These are phyloP conservation scores for Phytopythium boreale DNA, from an alignment of 352 stramenopile genomes.

Conservation along the genomic window DNA sequence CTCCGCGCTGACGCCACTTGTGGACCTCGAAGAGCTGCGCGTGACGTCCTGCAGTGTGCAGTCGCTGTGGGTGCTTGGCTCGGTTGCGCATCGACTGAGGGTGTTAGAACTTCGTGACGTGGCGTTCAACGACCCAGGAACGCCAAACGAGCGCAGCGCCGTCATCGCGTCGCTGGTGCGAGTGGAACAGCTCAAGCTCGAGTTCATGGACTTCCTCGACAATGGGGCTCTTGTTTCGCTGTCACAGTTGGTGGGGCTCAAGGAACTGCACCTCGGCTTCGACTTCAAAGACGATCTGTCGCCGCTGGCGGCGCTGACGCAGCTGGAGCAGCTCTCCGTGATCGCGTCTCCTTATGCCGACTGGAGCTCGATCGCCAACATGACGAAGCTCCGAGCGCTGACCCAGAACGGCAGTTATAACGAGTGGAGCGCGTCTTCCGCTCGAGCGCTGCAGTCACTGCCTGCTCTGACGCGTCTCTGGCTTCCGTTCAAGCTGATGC, in stretches of 20 bases:
- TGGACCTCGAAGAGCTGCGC: conserved; percentile 1
- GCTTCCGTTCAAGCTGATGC: neutral
- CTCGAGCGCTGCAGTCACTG: neutral
- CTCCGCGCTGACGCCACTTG: neutral
- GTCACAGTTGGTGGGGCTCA: neutral
- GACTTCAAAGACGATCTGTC: conserved; percentile 5
- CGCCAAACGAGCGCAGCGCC: neutral
- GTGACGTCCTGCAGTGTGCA: neutral
- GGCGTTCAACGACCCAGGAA: neutral
- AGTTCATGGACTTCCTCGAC: conserved; percentile 2
- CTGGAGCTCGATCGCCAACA: conserved; percentile 6
- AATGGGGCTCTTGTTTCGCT: neutral
- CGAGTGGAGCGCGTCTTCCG: neutral
- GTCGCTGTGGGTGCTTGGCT: neutral
- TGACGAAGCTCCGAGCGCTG: neutral
- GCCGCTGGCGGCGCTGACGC: neutral
- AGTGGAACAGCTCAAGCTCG: neutral
- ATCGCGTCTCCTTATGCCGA: neutral
- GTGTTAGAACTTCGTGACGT: neutral
- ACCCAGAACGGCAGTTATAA: neutral
- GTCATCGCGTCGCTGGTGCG: neutral
- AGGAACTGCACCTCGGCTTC: conserved; percentile 2
- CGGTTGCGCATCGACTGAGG: neutral
- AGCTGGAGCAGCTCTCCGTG: neutral
- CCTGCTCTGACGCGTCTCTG: neutral